Percentiles rank a stretch among this genome's conserved stretches.
These are phyloP conservation scores for Boletus vinaceobasis DNA, from an alignment of 768 basidiomycete species.

Conservation along the genomic window DNA sequence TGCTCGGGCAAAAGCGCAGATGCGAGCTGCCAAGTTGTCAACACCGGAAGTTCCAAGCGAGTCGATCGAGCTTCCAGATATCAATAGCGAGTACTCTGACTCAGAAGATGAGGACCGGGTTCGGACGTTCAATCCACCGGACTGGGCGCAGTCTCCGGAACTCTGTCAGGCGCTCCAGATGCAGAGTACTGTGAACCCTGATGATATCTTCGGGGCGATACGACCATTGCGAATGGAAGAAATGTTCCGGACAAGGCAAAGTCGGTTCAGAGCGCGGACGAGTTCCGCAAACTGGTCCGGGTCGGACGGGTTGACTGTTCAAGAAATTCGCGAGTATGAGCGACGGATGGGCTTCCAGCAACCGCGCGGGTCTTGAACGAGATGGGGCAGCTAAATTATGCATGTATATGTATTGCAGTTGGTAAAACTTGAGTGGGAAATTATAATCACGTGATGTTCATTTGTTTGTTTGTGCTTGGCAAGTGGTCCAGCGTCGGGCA, in stretches of 20 bases:
- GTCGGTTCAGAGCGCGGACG: slow-evolving; percentile 82
- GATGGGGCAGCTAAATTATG: slow-evolving; percentile 12
- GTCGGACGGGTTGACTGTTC: slow-evolving; percentile 78
- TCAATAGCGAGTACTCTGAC: slow-evolving; percentile 95
- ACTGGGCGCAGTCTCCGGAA: slow-evolving; percentile 92
- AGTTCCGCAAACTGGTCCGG: slow-evolving; percentile 97
- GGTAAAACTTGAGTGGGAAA: background rate
- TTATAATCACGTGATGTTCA: slow-evolving; percentile 14
- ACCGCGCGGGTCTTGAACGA: slow-evolving; percentile 17
- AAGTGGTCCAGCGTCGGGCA: slow-evolving; percentile 9
- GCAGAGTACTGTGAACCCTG: slow-evolving; percentile 86
- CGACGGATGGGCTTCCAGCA: slow-evolving; percentile 81
- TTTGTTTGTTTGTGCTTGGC: slow-evolving; percentile 26
- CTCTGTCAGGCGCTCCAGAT: slow-evolving; percentile 72
- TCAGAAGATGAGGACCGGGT: slow-evolving; percentile 87
- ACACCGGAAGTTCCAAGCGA: slow-evolving; percentile 60
- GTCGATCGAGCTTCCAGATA: slow-evolving; percentile 89
- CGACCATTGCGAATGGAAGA: slow-evolving; percentile 89
- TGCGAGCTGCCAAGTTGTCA: slow-evolving; percentile 53
- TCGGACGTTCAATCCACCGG: slow-evolving; percentile 69
- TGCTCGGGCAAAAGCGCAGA: slow-evolving; percentile 64
- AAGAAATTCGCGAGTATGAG: slow-evolving; percentile 86
- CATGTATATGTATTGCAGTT: background rate
- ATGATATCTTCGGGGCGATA: slow-evolving; percentile 90
- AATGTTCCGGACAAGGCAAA: slow-evolving; percentile 76